Percentiles rank a stretch among this genome's conserved stretches.
Evolutionary conservation across 495 filamentous ascomycete species (phyloP).

Genomic region (Trichoderma parareesei): DNA sequence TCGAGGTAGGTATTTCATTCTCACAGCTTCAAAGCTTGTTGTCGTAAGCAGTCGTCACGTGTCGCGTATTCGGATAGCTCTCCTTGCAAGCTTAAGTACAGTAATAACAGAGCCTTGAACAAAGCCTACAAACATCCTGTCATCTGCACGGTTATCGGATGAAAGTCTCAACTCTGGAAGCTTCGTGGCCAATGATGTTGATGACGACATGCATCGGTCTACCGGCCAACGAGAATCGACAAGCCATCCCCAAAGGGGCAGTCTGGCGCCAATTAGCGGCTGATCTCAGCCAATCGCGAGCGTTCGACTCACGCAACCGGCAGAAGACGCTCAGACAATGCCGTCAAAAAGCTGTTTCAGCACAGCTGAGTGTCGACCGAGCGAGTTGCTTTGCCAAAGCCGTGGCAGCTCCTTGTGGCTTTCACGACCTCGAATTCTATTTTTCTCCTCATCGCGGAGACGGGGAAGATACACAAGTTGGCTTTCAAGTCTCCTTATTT

Average conservation of each 20-base stretch:
- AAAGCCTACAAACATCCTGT: not conserved
- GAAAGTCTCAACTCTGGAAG: not conserved
- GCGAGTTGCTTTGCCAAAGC: too few relatives aligned
- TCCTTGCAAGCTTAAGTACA: not conserved
- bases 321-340: not conserved
- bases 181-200: not conserved
- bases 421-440: not conserved
- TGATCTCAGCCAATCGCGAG: not conserved
- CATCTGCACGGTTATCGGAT: not conserved
- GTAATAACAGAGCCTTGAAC: too few relatives aligned
- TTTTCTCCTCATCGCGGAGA: not conserved
- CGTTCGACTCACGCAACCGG: not conserved
- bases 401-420: not conserved
- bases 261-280: not conserved
- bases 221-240: not conserved
- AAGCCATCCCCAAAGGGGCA: not conserved
- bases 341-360: too few relatives aligned
- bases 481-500: too few relatives aligned
- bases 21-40: too few relatives aligned
- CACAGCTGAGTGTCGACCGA: too few relatives aligned
- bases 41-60: too few relatives aligned
- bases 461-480: not conserved
- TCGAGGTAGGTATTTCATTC: too few relatives aligned
- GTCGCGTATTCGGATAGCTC: too few relatives aligned
- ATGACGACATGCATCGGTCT: constrained; percentile 8